phyloP scores from a whole-genome alignment of 495 filamentous ascomycete genomes.

The Terfezia claveryi region DNA sequence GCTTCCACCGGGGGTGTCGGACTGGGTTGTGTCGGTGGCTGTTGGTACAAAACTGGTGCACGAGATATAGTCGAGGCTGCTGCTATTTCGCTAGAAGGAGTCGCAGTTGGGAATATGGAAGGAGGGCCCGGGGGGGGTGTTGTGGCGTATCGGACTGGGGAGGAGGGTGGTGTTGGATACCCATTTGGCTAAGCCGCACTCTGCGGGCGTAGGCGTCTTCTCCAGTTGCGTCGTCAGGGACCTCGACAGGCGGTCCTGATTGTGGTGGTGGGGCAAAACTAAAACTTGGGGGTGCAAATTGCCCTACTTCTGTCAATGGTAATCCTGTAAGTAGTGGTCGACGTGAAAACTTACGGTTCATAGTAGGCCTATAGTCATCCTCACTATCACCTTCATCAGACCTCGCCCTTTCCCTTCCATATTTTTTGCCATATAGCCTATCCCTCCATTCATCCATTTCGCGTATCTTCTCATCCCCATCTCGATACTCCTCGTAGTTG shows the following conservation, averaged over 20 bases:
- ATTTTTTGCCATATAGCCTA: conserved; percentile 53
- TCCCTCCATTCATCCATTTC: conserved; percentile 81
- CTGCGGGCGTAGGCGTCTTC: conserved; percentile 53
- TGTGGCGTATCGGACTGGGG: conserved; percentile 17
- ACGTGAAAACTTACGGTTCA: conserved; percentile 27
- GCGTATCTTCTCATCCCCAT: conserved; percentile 60
- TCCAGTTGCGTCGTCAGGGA: conserved; percentile 36
- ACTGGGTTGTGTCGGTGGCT: conserved; percentile 23
- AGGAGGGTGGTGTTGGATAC: conserved; percentile 24
- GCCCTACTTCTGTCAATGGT: conserved; percentile 23
- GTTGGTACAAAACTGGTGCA: conserved; percentile 63
- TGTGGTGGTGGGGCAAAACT: conserved; percentile 48
- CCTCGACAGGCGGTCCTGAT: conserved; percentile 18
- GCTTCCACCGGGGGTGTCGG: conserved; percentile 31
- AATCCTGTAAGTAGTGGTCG: not conserved
- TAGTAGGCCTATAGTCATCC: conserved; percentile 29
- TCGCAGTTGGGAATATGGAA: conserved; percentile 12
- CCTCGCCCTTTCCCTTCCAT: conserved; percentile 15
- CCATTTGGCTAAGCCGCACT: conserved; percentile 25
- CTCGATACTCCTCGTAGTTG: conserved; percentile 64
- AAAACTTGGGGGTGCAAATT: conserved; percentile 49
- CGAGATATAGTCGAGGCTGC: conserved; percentile 48
- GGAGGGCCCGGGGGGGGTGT: conserved; percentile 18
- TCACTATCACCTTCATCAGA: conserved; percentile 34
- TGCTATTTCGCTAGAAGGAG: conserved; percentile 23